Base-by-base conservation (phyloP, 140 eudicot genomes). In the Ambrosia hybrid region DNA sequence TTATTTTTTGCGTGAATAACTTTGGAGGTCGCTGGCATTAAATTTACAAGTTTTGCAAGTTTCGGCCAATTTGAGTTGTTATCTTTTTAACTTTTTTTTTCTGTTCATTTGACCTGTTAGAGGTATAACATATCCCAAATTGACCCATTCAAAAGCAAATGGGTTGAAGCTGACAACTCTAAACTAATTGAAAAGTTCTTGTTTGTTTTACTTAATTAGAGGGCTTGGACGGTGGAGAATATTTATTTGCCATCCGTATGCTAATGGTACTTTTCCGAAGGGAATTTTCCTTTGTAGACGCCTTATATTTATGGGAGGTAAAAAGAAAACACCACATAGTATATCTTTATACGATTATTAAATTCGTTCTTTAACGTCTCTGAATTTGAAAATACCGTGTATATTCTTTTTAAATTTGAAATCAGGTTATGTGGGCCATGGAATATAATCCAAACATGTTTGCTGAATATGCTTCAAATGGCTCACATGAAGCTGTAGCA, bases 351-450 rank as follows among this genome's bases (percentile, higher is more conserved):
- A 67, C 49, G 6, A 39, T 41, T 41, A 37, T 53, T 62, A 7
- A 14, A 41, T 7, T 6, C 55, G 57, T 21, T 72, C 55, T 38
- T 14, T 30, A 16, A 38, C 55, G 55, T 41, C 3, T 17, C 6
- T 3, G 68, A 39, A 49, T 33, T 52, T 68, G 56, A 17, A 49
- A 59, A 60, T 12, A 38, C 51, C 3, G 8, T 58, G 6, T 74
- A 30, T 53, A 8, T 65, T 82, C 2, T 26, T 15, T 26, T 36
- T 17, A 17, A 77, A 46, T 77, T 68, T 36, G 15, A 36, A 65
- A 62, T 65, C 80, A 94, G 99, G 96, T 94, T 79, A 94, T 94
- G 99, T 94, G 99, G 99, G 99, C 96, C 73, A 94, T 94, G 99
- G 99, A 94, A 74, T 94, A 90, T 86, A 90, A 94, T 65, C 99